Percentiles rank a stretch among this genome's conserved stretches.
These are phyloP conservation scores for Acrasis kona DNA, from an alignment of 78 protist species.

Conservation along the genomic window DNA sequence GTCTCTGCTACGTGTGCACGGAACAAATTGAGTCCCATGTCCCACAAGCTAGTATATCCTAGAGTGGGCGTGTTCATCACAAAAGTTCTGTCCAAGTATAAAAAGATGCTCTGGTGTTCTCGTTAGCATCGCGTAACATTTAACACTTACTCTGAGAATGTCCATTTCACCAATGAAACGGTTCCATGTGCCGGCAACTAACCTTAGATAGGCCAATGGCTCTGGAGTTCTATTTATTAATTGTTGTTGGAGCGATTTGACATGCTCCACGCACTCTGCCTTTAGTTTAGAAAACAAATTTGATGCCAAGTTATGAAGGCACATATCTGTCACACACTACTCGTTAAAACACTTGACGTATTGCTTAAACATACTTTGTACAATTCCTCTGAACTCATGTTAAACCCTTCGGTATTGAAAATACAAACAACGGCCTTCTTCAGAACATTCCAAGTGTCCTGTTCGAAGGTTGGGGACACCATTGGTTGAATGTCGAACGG, in stretches of 20 bases:
- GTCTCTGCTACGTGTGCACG: constrained; percentile 1
- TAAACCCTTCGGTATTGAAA: background rate
- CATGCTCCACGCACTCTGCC: constrained; percentile 14
- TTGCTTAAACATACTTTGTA: background rate
- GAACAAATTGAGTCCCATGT: constrained; percentile 64
- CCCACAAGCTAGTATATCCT: constrained; percentile 28
- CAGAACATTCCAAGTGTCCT: constrained; percentile 11
- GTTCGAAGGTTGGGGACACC: constrained; percentile 20
- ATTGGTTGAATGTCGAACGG: background rate
- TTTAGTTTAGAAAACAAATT: background rate
- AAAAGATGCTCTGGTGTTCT: constrained; percentile 64
- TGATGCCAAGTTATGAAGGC: constrained; percentile 19
- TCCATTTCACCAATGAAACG: background rate
- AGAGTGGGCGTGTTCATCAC: constrained; percentile 21
- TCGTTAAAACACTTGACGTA: background rate
- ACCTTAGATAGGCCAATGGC: background rate
- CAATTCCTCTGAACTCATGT: constrained; percentile 10
- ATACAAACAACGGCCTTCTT: constrained; percentile 13
- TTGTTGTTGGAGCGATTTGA: background rate
- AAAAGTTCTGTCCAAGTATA: constrained; percentile 73
- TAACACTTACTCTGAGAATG: too few relatives aligned
- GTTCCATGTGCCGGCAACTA: background rate
- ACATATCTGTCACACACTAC: constrained; percentile 27
- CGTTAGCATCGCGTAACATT: too few relatives aligned
- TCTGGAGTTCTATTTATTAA: background rate